Base-by-base conservation (phyloP, 768 basidiomycete species). In the Phallus indusiatus region DNA sequence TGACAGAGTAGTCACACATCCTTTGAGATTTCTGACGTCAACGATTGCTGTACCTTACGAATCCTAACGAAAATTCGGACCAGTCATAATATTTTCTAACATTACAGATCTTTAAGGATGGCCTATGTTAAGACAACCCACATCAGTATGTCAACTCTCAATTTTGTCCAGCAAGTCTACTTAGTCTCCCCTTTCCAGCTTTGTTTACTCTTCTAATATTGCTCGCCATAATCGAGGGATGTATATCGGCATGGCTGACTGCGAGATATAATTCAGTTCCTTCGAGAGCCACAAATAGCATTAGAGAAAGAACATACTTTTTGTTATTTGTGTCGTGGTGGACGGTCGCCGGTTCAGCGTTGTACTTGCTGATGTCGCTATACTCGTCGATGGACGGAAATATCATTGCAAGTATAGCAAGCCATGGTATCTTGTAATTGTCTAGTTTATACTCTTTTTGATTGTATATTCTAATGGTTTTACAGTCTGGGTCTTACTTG, bases 211-310 rank as follows among this genome's bases (percentile, higher is more conserved):
- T 84, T 59, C 71, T 83, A 58, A 71, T 85, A 54, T n/a, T 84
- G 49, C 81, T 86, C 69, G 76, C 78, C 34, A 78, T 86, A 64
- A 81, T 90, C 62, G 81, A 87, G 75, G 87, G 84, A 55, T 17
- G 73, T 64, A 81, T 89, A 62, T 76, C 90, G 3, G 84, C 88
- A 5, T 92, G 85, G 81, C 75, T 93, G 48, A 78, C 79, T 8
- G 73, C 83, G 14, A 76, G 73, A 48, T 91, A 81, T 74, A 81
- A 84, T 68, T 58, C 69, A 28, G 73, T 77, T 62, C 75, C 81
- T 70, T 76, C 86, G 73, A 80, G 73, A 67, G 73, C 72, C 55
- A 78, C 67, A 60, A 60, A 63, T 11, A 67, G 74, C 34, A 78
- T 83, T 62, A 81, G 81, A 48, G 81, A 85, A 65, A 80, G 85